Conservation (phyloP, 345 rosid genomes). For the Cardamine resedifolia region DNA sequence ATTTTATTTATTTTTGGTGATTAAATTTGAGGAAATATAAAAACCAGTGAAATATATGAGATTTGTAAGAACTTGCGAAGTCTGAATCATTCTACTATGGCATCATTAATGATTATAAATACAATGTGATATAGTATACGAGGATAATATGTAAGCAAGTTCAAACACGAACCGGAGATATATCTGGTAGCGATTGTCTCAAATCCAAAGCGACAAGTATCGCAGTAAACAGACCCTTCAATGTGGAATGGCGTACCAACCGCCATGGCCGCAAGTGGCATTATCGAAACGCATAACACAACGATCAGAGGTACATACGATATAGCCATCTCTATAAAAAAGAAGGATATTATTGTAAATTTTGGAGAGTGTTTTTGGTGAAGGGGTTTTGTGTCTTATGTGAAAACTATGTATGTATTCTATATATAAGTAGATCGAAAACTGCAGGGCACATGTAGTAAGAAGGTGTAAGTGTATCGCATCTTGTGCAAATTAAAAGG, state of each 20-base stretch:
- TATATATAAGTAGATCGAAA: constrained; percentile 12
- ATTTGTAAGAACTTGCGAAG: not conserved
- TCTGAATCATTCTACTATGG: not conserved
- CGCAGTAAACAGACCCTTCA: constrained; percentile 61
- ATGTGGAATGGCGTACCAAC: constrained; percentile 46
- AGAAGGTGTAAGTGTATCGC: constrained; percentile 19
- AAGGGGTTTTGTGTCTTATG: not conserved
- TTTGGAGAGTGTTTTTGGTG: not conserved
- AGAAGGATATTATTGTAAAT: not conserved
- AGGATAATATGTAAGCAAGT: not conserved
- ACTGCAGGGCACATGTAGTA: constrained; percentile 15
- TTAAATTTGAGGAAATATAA: not conserved
- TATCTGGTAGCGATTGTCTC: constrained; percentile 52
- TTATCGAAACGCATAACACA: constrained; percentile 15
- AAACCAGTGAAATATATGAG: not conserved
- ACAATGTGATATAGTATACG: not conserved
- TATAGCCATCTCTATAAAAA: constrained; percentile 17
- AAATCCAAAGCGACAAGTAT: constrained; percentile 67
- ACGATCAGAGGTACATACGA: constrained; percentile 4
- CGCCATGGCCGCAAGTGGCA: constrained; percentile 33
- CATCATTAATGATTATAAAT: not conserved
- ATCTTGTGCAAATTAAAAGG: constrained; percentile 27
- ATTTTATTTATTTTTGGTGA: not conserved
- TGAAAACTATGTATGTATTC: not conserved
- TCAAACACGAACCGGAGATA: constrained; percentile 44